phyloP scores from a whole-genome alignment of 768 basidiomycete species.

The Lactarius hatsudake region DNA sequence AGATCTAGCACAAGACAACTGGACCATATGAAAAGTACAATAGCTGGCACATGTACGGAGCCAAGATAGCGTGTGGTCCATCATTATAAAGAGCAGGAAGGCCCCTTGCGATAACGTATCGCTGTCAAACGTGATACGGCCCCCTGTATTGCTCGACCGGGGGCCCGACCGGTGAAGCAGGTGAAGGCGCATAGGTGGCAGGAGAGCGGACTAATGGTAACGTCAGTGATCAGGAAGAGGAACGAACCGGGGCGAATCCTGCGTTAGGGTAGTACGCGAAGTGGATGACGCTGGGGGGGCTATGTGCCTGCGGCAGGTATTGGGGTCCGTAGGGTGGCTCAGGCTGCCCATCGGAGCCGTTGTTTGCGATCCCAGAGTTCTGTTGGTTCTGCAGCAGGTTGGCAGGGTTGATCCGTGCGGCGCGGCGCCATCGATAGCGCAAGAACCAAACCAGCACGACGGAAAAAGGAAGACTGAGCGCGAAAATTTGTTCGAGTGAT shows the following conservation, averaged over 20 bases:
- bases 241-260: conserved; percentile 12
- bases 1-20: neutral
- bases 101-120: neutral
- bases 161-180: conserved; percentile 2
- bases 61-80: neutral
- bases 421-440: conserved; percentile 2
- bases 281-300: neutral
- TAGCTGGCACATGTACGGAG: neutral
- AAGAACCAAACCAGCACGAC: neutral
- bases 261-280: conserved; percentile 1
- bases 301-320: conserved; percentile 10
- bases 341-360: neutral
- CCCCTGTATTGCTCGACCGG: neutral
- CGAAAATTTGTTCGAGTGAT: neutral
- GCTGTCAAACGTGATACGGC: neutral
- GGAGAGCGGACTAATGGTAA: neutral
- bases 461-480: neutral
- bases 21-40: neutral
- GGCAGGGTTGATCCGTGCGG: neutral
- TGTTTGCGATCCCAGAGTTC: neutral
- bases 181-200: neutral
- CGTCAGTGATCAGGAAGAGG: neutral
- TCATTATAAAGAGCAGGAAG: neutral
- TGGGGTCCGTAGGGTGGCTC: neutral
- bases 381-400: neutral